Conservation (phyloP, 371 early-diverging fungal species). For the Mortierella sp. region DNA sequence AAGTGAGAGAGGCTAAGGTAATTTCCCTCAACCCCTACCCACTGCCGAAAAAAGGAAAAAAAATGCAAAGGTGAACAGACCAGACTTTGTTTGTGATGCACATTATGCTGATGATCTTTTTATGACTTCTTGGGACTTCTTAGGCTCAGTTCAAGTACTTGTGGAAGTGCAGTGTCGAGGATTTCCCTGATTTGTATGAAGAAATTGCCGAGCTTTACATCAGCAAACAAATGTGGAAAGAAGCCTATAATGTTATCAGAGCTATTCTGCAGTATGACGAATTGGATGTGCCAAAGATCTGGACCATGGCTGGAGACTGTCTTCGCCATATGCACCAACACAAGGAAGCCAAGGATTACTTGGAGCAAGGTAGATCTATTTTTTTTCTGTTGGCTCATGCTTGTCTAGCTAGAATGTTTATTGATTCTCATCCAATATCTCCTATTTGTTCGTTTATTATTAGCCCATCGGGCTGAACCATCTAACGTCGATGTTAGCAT, state of each 20-base stretch:
- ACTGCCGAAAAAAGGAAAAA: not conserved
- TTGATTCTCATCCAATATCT: too few species aligned
- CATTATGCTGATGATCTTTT: too few species aligned
- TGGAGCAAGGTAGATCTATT: constrained; percentile 25
- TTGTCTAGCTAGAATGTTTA: too few species aligned
- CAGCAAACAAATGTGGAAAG: constrained; percentile 71
- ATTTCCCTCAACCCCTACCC: too few species aligned
- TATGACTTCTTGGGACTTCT: too few species aligned
- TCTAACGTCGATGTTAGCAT: constrained; percentile 80
- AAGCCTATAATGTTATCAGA: constrained; percentile 72
- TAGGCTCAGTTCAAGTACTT: constrained; percentile 78
- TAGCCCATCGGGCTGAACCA: constrained; percentile 67
- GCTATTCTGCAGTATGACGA: constrained; percentile 65
- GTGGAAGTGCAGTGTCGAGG: constrained; percentile 59
- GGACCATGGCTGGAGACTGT: constrained; percentile 58
- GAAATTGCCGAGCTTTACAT: constrained; percentile 88
- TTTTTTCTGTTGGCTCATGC: not conserved
- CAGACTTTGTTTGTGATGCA: too few species aligned
- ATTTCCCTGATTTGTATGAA: constrained; percentile 82
- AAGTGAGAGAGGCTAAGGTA: constrained; percentile 75
- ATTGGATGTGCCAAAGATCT: constrained; percentile 57
- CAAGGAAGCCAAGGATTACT: constrained; percentile 46
- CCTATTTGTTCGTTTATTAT: not conserved
- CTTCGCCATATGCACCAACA: constrained; percentile 42
- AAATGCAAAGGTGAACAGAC: too few species aligned